Base-by-base conservation (phyloP, 2,329 filamentous ascomycete genomes). In the Neofusicoccum sp. region DNA sequence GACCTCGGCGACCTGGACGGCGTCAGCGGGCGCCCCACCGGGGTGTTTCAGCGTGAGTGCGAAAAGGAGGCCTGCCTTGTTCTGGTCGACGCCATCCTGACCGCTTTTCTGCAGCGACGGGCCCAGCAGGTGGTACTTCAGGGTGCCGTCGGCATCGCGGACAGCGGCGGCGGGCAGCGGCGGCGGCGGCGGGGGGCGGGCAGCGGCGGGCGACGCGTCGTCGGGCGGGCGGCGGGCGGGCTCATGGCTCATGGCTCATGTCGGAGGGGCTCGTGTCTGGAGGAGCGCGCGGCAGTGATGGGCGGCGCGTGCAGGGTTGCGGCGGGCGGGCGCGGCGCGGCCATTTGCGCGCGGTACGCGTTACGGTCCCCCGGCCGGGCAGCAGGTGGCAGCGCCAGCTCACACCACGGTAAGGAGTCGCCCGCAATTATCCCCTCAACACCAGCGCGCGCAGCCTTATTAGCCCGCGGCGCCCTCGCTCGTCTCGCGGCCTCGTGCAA, bases 81-180 rank as follows among this genome's bases (percentile, higher is more conserved):
- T 85, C 78, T 98, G 95, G 71, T 99, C 92, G n/a, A 98, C 94
- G 14, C 86, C 83, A 71, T 96, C 92, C 74, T 98, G 93, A 1
- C 95, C 95, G 34, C 93, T 91, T 76, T 99, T 99, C 28, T 93
- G 94, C 60, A 98, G 80, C 5, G 93, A 97, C 0, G 93, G 94
- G 0, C 95, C 95, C 0, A 98, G 83, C 0, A 98, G 84, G 62
- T 90, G 89, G 76, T 98, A 96, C 72, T 97, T 97, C 62, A 98
- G 83, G 3, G 90, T 37, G 37, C 49, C 39, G 59, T 62, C n/a
- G 31, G 41, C 36, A 16, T 47, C 48, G 48, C 59, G 59, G 29
- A 22, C 47, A 6, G 34, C 31, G 22, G 7, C 58, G 48, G 37
- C 28, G 22, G 48, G 29, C n/a, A n/a, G 34, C 6, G 47, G 47